Evolutionary conservation across 805 yeast genomes (phyloP), one percentile per base, ranked within the genome.

Genomic region (Debaryomyces castellii): DNA sequence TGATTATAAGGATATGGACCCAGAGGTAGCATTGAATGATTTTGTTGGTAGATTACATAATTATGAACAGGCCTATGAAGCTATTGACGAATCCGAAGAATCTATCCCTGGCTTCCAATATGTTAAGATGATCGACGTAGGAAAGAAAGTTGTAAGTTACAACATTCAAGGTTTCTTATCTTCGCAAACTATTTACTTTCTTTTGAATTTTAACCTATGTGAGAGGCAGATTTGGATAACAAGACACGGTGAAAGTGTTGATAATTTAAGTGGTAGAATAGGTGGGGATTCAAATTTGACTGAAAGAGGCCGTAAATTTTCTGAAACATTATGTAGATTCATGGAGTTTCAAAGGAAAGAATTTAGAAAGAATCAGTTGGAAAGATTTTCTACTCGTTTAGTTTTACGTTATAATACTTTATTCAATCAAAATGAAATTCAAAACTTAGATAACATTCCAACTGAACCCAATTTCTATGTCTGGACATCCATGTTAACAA

Each of bases 181-280:
- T 0, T 90, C 96, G 2, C 98, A 94, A 60, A 87, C 96, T 1
- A 88, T 91, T 30, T 92, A 89, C 61, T 94, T 89, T 70, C 70
- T 92, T 51, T 74, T 92, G 51, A 89, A 89, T 57, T 92, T 92
- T 78, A 92, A 94, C 61, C 73, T 92, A 36, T 79, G 85, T 47
- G 94, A 88, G 61, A 77, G 97, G 49, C 96, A 91, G 62, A 90
- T 92, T 42, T 92, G 96, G 90, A 86, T 92, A 50, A 85, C 97
- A 1, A 80, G 99, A 50, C 97, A 91, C 59, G 99, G 99, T 41
- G 98, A 92, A 67, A 82, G 91, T 52, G 77, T 78, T 27, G 97
- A 90, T 60, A 92, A 92, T 61, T 84, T 89, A 16, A 59, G 69
- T 41, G 99, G 99, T 4, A 74, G 81, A 43, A 89, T 92, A 53